Conservation (phyloP, 345 rosid species). For the Heritiera littoralis region DNA sequence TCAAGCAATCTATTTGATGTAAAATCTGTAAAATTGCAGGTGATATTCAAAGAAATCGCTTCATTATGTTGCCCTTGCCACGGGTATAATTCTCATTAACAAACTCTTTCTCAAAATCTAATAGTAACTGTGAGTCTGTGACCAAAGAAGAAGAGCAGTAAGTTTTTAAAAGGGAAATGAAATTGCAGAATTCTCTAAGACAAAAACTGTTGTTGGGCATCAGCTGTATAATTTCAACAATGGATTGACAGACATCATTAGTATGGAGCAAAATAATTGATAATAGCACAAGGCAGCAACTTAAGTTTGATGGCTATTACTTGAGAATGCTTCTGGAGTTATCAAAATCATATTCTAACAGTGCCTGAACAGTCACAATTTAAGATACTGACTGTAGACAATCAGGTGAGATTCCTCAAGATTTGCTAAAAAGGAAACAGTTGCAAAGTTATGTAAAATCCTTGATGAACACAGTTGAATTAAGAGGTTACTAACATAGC, state of each 20-base stretch:
- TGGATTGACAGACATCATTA: background rate
- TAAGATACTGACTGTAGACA: background rate
- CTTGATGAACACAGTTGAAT: background rate
- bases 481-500: background rate
- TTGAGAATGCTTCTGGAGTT: slow-evolving; percentile 2
- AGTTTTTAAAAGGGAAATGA: background rate
- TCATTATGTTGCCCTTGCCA: background rate
- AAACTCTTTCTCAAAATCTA: background rate
- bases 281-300: background rate
- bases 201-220: background rate
- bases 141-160: too few relatives aligned
- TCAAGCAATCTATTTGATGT: background rate
- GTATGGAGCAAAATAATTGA: slow-evolving; percentile 1
- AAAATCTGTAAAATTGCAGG: background rate
- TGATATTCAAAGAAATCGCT: background rate
- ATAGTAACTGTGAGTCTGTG: background rate
- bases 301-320: background rate
- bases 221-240: background rate
- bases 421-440: background rate
- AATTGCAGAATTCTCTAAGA: background rate
- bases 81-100: background rate
- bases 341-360: background rate
- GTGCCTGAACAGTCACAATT: background rate
- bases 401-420: too few relatives aligned
- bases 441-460: background rate